phyloP scores from a whole-genome alignment of 768 basidiomycete genomes.

The Postia placenta region DNA sequence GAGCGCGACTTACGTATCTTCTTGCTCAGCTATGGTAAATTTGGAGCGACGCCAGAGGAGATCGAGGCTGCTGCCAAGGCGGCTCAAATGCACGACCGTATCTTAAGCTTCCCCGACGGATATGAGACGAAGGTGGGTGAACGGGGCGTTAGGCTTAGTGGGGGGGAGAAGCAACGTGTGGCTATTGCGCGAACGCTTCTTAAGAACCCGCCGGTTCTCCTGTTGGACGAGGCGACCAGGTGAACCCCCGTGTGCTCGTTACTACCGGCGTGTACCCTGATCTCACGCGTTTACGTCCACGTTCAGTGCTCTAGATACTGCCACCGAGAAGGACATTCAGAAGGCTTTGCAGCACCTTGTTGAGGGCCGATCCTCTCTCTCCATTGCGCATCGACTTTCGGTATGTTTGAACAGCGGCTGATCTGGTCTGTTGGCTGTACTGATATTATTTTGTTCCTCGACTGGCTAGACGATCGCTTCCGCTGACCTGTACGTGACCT shows the following conservation, averaged over 20 bases:
- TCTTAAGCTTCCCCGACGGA: slow-evolving; percentile 77
- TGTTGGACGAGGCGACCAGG: slow-evolving; percentile 78
- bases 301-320: slow-evolving; percentile 86
- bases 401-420: slow-evolving; percentile 35
- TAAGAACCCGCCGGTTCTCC: slow-evolving; percentile 77
- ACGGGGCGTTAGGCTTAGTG: slow-evolving; percentile 76
- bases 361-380: slow-evolving; percentile 64
- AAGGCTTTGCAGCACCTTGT: slow-evolving; percentile 79
- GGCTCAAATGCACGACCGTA: slow-evolving; percentile 85
- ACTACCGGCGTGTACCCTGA: not conserved
- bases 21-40: slow-evolving; percentile 62
- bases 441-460: slow-evolving; percentile 3
- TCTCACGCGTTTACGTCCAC: slow-evolving; percentile 4
- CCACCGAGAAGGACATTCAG: slow-evolving; percentile 87
- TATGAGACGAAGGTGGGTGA: slow-evolving; percentile 91
- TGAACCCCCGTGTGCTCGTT: slow-evolving; percentile 17
- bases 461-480: slow-evolving; percentile 42
- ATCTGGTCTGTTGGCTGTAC: slow-evolving; percentile 5
- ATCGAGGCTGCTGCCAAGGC: slow-evolving; percentile 74
- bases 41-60: slow-evolving; percentile 63
- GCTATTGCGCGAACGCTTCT: slow-evolving; percentile 83
- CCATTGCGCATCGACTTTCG: slow-evolving; percentile 75
- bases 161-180: slow-evolving; percentile 88
- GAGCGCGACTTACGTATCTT: not conserved
- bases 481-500: slow-evolving; percentile 38